Evolutionary conservation across 495 filamentous ascomycete genomes (phyloP).

Genomic region (Aspergillus biplanus): DNA sequence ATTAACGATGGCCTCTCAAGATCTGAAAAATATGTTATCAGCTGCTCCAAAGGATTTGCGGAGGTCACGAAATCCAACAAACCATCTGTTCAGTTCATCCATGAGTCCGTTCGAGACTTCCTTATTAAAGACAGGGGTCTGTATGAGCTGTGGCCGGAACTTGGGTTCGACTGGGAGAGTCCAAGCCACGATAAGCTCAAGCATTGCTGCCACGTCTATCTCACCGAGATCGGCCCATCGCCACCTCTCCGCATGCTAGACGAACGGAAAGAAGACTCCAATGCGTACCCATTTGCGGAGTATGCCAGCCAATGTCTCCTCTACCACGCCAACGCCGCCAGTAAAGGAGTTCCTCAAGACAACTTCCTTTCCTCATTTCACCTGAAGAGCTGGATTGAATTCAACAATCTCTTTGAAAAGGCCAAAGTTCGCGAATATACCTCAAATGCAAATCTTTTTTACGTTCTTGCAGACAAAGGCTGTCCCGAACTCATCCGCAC

Average conservation of each 20-base stretch:
- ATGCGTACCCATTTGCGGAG: slow-evolving; percentile 42
- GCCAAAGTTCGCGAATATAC: slow-evolving; percentile 35
- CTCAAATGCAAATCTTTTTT: slow-evolving; percentile 40
- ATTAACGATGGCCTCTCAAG: neutral
- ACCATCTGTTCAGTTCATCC: slow-evolving; percentile 50
- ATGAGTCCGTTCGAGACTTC: slow-evolving; percentile 52
- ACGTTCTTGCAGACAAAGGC: slow-evolving; percentile 51
- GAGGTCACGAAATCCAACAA: slow-evolving; percentile 34
- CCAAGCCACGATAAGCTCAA: slow-evolving; percentile 40
- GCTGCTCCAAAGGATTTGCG: slow-evolving; percentile 48
- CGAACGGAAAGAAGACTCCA: slow-evolving; percentile 2
- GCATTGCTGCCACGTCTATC: slow-evolving; percentile 40
- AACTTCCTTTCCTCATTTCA: slow-evolving; percentile 41
- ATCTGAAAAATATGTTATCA: slow-evolving; percentile 36
- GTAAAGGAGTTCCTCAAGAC: slow-evolving; percentile 36
- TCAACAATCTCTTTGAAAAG: slow-evolving; percentile 44
- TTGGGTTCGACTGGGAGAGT: slow-evolving; percentile 26
- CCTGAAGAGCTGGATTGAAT: slow-evolving; percentile 37
- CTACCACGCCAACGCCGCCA: slow-evolving; percentile 47
- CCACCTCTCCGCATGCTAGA: slow-evolving; percentile 16
- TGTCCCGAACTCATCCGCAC: slow-evolving; percentile 41
- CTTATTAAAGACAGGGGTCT: slow-evolving; percentile 46
- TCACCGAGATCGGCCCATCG: too few species aligned
- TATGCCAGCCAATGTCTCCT: slow-evolving; percentile 50
- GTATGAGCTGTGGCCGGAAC: slow-evolving; percentile 35